These are phyloP conservation scores for Beta vulgaris DNA, from an alignment of 148 eudicot species.

Conservation along the genomic window DNA sequence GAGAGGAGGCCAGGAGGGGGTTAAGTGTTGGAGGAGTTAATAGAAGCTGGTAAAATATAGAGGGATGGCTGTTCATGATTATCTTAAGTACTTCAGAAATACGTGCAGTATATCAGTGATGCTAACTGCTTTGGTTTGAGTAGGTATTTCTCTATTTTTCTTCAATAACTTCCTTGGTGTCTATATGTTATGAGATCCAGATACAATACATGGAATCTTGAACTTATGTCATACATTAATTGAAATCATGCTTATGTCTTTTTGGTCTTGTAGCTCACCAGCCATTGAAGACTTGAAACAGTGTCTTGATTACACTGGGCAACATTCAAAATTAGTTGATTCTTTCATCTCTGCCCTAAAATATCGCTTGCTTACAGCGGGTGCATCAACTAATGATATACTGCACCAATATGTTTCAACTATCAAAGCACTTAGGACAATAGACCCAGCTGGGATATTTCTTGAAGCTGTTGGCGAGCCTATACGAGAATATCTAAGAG, in stretches of 20 bases:
- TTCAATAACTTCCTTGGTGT: neutral
- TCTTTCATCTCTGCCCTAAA: constrained; percentile 80
- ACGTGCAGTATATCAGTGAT: neutral
- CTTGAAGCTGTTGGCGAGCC: constrained; percentile 99
- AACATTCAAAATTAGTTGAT: constrained; percentile 93
- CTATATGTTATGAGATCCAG: neutral
- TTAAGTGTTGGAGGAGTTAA: no score
- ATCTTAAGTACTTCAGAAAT: no score
- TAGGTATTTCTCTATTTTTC: neutral
- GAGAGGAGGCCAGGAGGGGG: no score
- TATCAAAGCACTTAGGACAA: constrained; percentile 89
- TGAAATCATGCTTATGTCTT: constrained; percentile 1
- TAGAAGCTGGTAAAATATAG: no score
- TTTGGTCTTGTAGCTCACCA: constrained; percentile 67
- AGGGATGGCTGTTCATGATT: no score
- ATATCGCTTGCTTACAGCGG: constrained; percentile 91
- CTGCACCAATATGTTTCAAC: constrained; percentile 97
- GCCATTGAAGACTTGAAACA: constrained; percentile 94
- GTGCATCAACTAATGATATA: constrained; percentile 97
- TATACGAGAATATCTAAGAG: constrained; percentile 86
- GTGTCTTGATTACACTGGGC: constrained; percentile 97
- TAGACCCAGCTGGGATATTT: constrained; percentile 92
- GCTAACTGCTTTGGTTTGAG: neutral
- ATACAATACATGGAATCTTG: neutral
- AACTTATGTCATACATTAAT: neutral